A percentile compares a stretch with the other conserved stretches of the same genome.
Evolutionary conservation across 495 filamentous ascomycete genomes (phyloP).

Genomic region (Aspergillus sclerotiicarbonarius): DNA sequence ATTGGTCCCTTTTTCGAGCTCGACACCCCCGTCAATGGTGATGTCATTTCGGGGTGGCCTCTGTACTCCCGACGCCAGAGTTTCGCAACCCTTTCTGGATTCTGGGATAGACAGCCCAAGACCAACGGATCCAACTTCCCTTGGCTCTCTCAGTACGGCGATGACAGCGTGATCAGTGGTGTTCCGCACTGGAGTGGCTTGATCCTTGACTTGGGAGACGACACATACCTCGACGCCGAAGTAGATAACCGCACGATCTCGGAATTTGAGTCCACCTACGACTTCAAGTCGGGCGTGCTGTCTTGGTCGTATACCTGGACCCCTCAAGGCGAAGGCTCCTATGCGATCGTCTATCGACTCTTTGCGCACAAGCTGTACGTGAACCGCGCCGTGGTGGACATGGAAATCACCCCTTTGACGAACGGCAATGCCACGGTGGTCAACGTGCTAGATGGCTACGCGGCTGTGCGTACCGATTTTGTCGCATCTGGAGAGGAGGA

Average conservation of each 20-base stretch:
- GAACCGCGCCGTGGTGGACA: conserved; percentile 61
- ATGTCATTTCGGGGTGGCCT: conserved; percentile 72
- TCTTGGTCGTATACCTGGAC: conserved; percentile 68
- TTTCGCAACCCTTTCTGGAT: conserved; percentile 73
- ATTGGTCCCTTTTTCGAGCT: conserved; percentile 69
- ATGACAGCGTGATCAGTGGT: conserved; percentile 71
- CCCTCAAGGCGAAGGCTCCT: conserved; percentile 50
- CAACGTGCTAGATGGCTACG: conserved; percentile 58
- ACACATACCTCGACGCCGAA: conserved; percentile 57
- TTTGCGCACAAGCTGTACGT: conserved; percentile 61
- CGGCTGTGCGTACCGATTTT: conserved; percentile 58
- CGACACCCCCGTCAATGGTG: conserved; percentile 48
- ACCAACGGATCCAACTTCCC: conserved; percentile 67
- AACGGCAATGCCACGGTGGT: conserved; percentile 50
- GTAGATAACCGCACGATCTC: conserved; percentile 59
- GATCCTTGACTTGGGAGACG: conserved; percentile 55
- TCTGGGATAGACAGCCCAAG: conserved; percentile 63
- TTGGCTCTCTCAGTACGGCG: conserved; percentile 70
- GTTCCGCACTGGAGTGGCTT: conserved; percentile 69
- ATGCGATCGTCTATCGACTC: conserved; percentile 57
- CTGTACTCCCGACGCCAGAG: conserved; percentile 64
- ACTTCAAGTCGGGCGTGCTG: conserved; percentile 60
- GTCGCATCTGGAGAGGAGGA: conserved; percentile 48
- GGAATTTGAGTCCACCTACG: conserved; percentile 59
- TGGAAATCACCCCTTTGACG: conserved; percentile 50